Conservation (phyloP, 768 basidiomycete genomes). For the Xerocomus spinulosus region DNA sequence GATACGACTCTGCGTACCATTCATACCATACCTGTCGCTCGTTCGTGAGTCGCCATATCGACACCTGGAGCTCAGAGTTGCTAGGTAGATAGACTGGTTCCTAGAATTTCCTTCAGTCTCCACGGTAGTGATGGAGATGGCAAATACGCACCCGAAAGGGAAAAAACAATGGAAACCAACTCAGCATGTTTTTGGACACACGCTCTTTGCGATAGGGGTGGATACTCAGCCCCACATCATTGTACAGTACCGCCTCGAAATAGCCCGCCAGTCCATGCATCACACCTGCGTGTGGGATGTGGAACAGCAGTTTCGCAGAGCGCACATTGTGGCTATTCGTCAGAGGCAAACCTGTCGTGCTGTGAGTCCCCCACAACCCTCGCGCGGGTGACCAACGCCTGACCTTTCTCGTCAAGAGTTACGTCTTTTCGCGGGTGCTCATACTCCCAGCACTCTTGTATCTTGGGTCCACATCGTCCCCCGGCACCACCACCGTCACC, state of each 20-base stretch:
- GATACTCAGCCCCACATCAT: slow-evolving; percentile 86
- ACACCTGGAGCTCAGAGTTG: slow-evolving; percentile 87
- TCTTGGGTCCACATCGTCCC: slow-evolving; percentile 70
- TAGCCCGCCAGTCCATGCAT: slow-evolving; percentile 95
- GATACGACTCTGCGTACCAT: slow-evolving; percentile 94
- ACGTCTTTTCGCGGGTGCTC: slow-evolving; percentile 86
- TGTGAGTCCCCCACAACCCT: slow-evolving; percentile 9
- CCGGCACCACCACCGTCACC: slow-evolving; percentile 60
- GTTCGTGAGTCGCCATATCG: slow-evolving; percentile 91
- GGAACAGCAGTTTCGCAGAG: slow-evolving; percentile 79
- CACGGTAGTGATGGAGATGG: background rate
- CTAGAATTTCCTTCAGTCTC: slow-evolving; percentile 36
- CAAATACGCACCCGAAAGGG: slow-evolving; percentile 69
- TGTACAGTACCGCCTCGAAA: slow-evolving; percentile 92
- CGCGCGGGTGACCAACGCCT: slow-evolving; percentile 7
- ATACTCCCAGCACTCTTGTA: slow-evolving; percentile 98
- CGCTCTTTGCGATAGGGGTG: slow-evolving; percentile 85
- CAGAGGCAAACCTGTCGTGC: slow-evolving; percentile 65
- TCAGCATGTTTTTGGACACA: slow-evolving; percentile 94
- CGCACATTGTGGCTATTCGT: slow-evolving; percentile 97
- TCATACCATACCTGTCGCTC: slow-evolving; percentile 95
- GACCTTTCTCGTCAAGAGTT: slow-evolving; percentile 68
- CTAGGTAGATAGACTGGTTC: slow-evolving; percentile 92
- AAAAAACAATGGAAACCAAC: slow-evolving; percentile 98
- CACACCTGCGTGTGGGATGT: slow-evolving; percentile 91